Evolutionary conservation across 2,329 filamentous ascomycete genomes (phyloP), one percentile per base, ranked within the genome.

Genomic region (Alternaria sp.): DNA sequence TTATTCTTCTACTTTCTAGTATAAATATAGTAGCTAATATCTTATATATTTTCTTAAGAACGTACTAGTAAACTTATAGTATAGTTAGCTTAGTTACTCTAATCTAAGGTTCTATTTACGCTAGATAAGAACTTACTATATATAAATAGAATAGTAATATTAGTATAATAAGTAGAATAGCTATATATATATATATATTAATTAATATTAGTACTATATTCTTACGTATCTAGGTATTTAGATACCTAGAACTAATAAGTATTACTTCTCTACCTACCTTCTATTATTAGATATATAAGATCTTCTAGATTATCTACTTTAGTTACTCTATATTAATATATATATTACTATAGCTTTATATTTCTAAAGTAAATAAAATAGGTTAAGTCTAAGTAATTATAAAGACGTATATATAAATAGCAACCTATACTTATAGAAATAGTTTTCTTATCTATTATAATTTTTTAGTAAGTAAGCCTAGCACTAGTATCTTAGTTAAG

Each of bases 381-480:
- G 54, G n/a, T 4, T 15, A 30, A 26, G 17, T 64, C 9, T n/a
- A 67, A 26, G 44, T 54, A 15, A 61, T 65, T 7, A 5, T 65
- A 19, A 47, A 17, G 4, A 21, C 32, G 11, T 65, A 19, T 67
- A 49, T 69, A n/a, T 69, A 19, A 57, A 25, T 49, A 36, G 56
- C 26, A 5, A 69, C 54, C 30, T 54, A 46, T 19, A 54, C 49
- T 36, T n/a, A 69, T 15, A 61, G 62, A 47, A 62, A 54, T n/a
- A 4, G n/a, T 17, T 52, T 67, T 19, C 21, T 69, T 9, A 12
- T 67, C 6, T 69, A 69, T 65, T 30, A 50, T n/a, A 69, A 69
- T 11, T 56, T 65, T n/a, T 69, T n/a, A 47, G 49, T 61, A 36
- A 67, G 57, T 17, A 57, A 57, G 23, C 44, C 46, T 2, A 55